phyloP scores from a whole-genome alignment of 2,329 filamentous ascomycete species.

The Arthrobotrys conoides region DNA sequence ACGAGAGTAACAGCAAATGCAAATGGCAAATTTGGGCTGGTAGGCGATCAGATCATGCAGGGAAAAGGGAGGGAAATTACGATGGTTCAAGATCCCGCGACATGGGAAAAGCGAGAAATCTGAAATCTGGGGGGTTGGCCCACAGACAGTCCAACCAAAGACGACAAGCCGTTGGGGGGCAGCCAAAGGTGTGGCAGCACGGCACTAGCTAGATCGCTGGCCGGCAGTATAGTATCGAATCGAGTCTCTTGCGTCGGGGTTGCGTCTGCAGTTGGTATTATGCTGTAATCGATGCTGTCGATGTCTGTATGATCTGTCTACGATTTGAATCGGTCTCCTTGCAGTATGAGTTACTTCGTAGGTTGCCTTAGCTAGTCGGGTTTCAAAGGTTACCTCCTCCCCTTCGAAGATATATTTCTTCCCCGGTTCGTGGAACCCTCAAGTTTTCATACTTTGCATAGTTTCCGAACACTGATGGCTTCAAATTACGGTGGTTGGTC shows the following conservation, averaged over 20 bases:
- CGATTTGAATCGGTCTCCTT: conserved; percentile 3
- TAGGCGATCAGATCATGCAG: conserved; percentile 51
- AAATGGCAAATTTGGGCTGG: conserved; percentile 24
- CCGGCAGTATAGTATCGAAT: conserved; percentile 19
- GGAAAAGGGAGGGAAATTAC: conserved; percentile 60
- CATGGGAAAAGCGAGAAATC: conserved; percentile 39
- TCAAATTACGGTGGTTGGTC: conserved; percentile 60
- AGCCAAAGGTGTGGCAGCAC: conserved; percentile 25
- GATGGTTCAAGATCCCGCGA: conserved; percentile 36
- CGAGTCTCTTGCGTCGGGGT: conserved; percentile 17
- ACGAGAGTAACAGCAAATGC: conserved; percentile 15
- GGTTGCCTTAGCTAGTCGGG: conserved; percentile 24
- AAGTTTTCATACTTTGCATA: conserved; percentile 18
- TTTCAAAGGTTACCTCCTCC: conserved; percentile 16
- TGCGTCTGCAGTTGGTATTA: conserved; percentile 16
- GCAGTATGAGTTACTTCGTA: conserved; percentile 1
- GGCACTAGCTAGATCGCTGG: conserved; percentile 12
- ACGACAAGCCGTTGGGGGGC: conserved; percentile 39
- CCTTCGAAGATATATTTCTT: conserved; percentile 42
- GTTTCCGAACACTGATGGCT: conserved; percentile 28
- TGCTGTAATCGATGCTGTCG: conserved; percentile 23
- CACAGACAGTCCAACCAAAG: conserved; percentile 26
- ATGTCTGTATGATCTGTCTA: conserved; percentile 3
- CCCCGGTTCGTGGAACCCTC: conserved; percentile 49
- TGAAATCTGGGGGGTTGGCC: conserved; percentile 57